Evolutionary conservation across 441 rosid species (phyloP).

Genomic region (Mallotus japonicus): DNA sequence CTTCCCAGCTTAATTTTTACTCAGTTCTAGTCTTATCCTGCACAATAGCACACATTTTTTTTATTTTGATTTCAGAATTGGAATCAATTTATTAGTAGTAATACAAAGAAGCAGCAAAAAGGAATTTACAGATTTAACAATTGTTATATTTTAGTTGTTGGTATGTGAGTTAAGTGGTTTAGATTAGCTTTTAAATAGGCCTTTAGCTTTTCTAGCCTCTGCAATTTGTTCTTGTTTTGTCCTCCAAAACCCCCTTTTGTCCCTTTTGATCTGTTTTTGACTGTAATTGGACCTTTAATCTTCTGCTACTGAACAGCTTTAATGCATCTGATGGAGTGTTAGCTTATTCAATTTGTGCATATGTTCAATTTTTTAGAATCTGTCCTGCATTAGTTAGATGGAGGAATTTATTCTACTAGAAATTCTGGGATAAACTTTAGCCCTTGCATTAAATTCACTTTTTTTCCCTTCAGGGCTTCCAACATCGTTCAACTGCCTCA

Average conservation of each 20-base stretch:
- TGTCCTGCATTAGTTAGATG: neutral
- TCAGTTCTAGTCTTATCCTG: neutral
- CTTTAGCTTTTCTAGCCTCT: neutral
- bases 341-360: neutral
- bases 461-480: constrained; percentile 50
- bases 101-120: neutral
- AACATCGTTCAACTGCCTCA: constrained; percentile 55
- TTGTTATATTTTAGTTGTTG: neutral
- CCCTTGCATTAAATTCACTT: neutral
- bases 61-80: neutral
- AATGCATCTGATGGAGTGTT: neutral
- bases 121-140: neutral
- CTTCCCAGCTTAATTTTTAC: neutral
- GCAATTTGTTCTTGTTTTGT: neutral
- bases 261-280: neutral
- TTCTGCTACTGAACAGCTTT: neutral
- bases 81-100: neutral
- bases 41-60: neutral
- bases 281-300: neutral
- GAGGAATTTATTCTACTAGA: neutral
- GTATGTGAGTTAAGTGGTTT: neutral
- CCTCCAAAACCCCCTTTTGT: neutral
- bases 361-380: neutral
- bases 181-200: neutral
- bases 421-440: neutral